Evolutionary conservation across 495 filamentous ascomycete genomes (phyloP), one percentile per base, ranked within the genome.

Genomic region (Aspergillus diversus): DNA sequence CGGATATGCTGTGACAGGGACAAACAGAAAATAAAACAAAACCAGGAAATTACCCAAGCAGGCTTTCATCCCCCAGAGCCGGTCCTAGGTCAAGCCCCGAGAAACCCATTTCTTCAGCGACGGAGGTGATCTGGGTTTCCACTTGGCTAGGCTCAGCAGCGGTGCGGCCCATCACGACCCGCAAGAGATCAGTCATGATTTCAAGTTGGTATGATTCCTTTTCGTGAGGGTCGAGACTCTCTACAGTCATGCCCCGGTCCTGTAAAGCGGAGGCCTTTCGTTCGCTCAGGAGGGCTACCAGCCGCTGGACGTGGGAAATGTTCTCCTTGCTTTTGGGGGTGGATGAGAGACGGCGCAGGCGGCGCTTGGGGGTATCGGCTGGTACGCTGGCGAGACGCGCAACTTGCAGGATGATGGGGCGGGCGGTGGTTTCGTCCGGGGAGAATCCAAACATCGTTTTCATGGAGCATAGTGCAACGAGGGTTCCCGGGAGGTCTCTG

Each of bases 391-490:
- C 77, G 37, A 83, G 65, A 2, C 80, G 78, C 12, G 81, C 75
- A 37, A 88, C 67, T 67, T 84, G 81, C 17, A 85, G 66, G 16
- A 83, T 70, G 52, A 88, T 76, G 59, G 80, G 75, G 21, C 80
- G 82, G 16, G 76, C 78, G 11, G 83, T 87, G 7, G 69, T 66
- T 11, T 80, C 71, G 60, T 79, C 77, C 0, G 86, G 86, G 46
- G 74, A 75, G 65, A 85, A 85, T 21, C 75, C 76, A 63, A 91
- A 89, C 1, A 75, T 59, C 17, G 80, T 69, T 57, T 72, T 76
- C 75, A 91, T 75, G 1, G 81, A 77, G 52, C 83, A 81, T 0
- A 87, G 77, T 3, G 87, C 86, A 17, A 90, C 78, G 15, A 91
- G 77, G 27, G 85, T 84, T 49, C 88, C 89, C 4, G 73, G 63